phyloP scores from a whole-genome alignment of 2,329 filamentous ascomycete species.

The Pezicula rhizophila region DNA sequence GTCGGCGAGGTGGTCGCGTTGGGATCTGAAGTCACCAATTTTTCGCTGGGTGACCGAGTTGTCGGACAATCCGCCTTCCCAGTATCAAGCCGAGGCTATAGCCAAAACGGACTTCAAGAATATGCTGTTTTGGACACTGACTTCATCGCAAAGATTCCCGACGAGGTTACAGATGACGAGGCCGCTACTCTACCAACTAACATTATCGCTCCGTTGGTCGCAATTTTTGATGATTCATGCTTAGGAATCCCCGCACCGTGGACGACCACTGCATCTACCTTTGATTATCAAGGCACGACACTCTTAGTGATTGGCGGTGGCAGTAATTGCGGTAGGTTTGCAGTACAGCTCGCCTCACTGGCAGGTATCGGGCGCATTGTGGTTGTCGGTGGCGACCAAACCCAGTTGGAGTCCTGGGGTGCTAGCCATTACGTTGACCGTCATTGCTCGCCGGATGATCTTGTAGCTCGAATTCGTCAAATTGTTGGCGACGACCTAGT shows the following conservation, averaged over 20 bases:
- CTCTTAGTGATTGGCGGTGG: slow-evolving; percentile 32
- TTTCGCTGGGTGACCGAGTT: slow-evolving; percentile 28
- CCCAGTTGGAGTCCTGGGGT: slow-evolving; percentile 29
- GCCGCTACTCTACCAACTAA: slow-evolving; percentile 33
- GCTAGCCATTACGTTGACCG: slow-evolving; percentile 37
- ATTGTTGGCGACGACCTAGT: slow-evolving; percentile 34
- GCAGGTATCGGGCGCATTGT: slow-evolving; percentile 34
- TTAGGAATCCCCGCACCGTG: slow-evolving; percentile 26
- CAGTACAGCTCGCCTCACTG: slow-evolving; percentile 28
- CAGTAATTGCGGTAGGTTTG: slow-evolving; percentile 28
- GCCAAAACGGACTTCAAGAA: slow-evolving; percentile 31
- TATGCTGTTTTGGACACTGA: slow-evolving; percentile 29
- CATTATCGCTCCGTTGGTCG: slow-evolving; percentile 27
- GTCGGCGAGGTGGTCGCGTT: slow-evolving; percentile 28
- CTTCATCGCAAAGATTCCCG: slow-evolving; percentile 28
- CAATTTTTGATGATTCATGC: slow-evolving; percentile 27
- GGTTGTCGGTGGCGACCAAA: slow-evolving; percentile 23
- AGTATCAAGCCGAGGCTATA: not conserved
- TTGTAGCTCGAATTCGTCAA: slow-evolving; percentile 26
- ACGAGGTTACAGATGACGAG: slow-evolving; percentile 28
- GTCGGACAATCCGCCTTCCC: slow-evolving; percentile 21
- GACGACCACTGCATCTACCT: slow-evolving; percentile 13
- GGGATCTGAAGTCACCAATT: slow-evolving; percentile 19
- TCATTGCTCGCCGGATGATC: slow-evolving; percentile 24
- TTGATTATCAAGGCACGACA: slow-evolving; percentile 19